These are phyloP conservation scores for Schrenkiella parvula DNA, from an alignment of 345 rosid species.

Conservation along the genomic window DNA sequence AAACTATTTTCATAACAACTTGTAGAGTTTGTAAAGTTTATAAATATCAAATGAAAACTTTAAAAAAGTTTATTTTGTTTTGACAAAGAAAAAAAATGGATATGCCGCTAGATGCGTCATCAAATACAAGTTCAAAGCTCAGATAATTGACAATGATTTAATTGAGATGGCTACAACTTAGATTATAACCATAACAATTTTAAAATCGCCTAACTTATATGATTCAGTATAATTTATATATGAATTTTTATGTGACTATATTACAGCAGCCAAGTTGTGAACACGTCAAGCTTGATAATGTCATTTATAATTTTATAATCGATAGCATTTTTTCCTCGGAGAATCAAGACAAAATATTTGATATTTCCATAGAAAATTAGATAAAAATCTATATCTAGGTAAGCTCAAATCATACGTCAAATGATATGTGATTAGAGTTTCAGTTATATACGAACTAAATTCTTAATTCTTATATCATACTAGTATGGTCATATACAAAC, in stretches of 20 bases:
- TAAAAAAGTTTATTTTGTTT: no score
- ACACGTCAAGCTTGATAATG: not conserved
- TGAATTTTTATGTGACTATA: not conserved
- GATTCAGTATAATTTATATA: not conserved
- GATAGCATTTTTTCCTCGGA: not conserved
- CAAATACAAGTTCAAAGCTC: not conserved
- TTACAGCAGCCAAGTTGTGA: constrained; percentile 18
- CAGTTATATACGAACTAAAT: not conserved
- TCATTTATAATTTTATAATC: not conserved
- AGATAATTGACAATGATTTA: not conserved
- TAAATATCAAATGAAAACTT: not conserved
- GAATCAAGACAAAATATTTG: not conserved
- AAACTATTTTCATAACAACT: not conserved
- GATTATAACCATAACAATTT: not conserved
- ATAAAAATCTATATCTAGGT: not conserved
- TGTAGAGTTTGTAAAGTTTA: not conserved
- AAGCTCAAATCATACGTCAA: not conserved
- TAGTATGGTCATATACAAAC: not conserved
- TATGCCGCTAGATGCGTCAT: not conserved
- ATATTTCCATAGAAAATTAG: not conserved
- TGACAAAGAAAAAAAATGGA: no score
- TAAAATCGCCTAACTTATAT: not conserved
- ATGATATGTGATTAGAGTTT: not conserved
- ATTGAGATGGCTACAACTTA: not conserved
- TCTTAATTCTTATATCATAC: not conserved